These are phyloP conservation scores for Rhododendron simsii DNA, from an alignment of 148 eudicot genomes.

Conservation along the genomic window DNA sequence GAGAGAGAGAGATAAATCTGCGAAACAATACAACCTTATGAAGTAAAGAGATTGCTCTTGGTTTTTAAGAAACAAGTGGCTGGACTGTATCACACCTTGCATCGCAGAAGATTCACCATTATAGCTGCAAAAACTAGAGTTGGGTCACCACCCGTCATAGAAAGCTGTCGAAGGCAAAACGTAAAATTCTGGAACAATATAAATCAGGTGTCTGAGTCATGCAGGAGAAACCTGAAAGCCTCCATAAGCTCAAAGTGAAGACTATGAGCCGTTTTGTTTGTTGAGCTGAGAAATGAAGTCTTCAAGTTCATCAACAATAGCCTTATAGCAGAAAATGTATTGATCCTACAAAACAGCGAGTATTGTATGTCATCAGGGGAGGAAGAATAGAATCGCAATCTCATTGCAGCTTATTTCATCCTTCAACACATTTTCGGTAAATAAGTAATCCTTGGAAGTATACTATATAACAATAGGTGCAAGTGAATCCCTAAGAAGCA, in stretches of 20 bases:
- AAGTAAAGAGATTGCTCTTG: neutral
- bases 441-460: neutral
- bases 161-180: neutral
- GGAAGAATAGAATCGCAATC: neutral
- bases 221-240: constrained; percentile 9
- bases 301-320: constrained; percentile 66
- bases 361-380: neutral
- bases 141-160: neutral
- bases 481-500: neutral
- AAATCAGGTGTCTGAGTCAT: neutral
- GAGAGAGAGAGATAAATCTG: neutral
- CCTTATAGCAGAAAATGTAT: constrained; percentile 67
- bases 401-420: neutral
- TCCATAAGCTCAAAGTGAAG: neutral
- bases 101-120: neutral
- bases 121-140: neutral
- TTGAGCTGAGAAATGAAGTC: constrained; percentile 50
- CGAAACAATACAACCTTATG: neutral
- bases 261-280: constrained; percentile 17
- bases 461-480: neutral
- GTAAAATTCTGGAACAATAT: neutral
- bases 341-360: constrained; percentile 57
- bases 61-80: neutral
- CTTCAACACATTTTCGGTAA: neutral
- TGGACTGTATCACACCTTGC: neutral